Base-by-base conservation (phyloP, 192 early-diverging fungal genomes). In the Borealophlyctis nickersoniae region DNA sequence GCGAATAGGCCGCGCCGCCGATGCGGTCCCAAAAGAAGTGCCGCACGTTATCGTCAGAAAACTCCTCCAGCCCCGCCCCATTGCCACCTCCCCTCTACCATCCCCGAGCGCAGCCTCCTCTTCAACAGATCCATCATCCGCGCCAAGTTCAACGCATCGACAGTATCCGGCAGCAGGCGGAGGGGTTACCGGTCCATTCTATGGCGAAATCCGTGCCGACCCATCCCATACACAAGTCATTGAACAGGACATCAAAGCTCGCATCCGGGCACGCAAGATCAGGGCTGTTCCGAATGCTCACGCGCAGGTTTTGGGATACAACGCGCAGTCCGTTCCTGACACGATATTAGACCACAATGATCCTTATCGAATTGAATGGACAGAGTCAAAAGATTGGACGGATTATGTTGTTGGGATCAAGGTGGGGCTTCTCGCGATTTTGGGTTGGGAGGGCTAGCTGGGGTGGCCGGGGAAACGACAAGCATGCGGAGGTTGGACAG, bases 341-440 rank as follows among this genome's bases (percentile, higher is more conserved):
- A 75, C 61, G 0, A 92, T 94, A 70, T 75, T 82, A 23, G 91
- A 93, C 70, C 91, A 93, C 65, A 96, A 96, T 67, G 93, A 96
- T 62, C 92, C 92, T 4, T 92, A 90, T 69, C 86, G 88, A 56
- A 85, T 93, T 22, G 93, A 96, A 36, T 96, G 93, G 93, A 86
- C 87, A 0, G 65, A 85, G 0, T 61, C 80, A 0, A 65, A 69
- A 26, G 69, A 74, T 5, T 58, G 70, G n/a, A 79, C 55, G 13
- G 80, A 86, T 14, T 73, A 72, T 59, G 75, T 77, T 59, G 71
- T 84, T 30, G 88, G 87, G 30, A 73, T 83, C 52, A 89, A 87
- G 83, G 86, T 88, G 55, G 45, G 28, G 19, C 45, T n/a, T n/a
- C n/a, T n/a, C n/a, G n/a, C n/a, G n/a, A n/a, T n/a, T n/a, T n/a